Conservation (phyloP, 2,329 filamentous ascomycete genomes). For the Monosporascus cannonballus region DNA sequence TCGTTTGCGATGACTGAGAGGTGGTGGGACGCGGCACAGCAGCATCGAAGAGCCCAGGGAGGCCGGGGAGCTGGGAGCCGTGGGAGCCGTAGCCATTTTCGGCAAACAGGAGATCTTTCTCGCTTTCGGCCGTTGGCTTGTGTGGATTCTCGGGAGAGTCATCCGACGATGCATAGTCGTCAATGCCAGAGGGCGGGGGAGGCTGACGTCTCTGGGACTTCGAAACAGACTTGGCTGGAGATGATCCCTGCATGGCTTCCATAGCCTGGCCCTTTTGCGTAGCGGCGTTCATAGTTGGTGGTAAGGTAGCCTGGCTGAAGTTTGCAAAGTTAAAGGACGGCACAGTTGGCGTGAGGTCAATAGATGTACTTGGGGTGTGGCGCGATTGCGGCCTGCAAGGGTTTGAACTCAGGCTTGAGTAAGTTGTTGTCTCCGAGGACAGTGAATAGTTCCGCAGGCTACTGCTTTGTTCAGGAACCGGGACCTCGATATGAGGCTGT, state of each 20-base stretch:
- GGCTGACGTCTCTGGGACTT: constrained; percentile 1
- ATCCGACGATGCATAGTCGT: constrained; percentile 17
- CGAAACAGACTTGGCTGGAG: constrained; percentile 3
- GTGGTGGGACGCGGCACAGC: constrained; percentile 1
- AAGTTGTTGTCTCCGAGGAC: constrained; percentile 34
- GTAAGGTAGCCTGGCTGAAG: constrained; percentile 5
- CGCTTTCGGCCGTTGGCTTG: constrained; percentile 15
- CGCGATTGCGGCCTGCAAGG: constrained; percentile 34
- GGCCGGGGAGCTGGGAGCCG: constrained; percentile 18
- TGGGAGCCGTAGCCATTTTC: constrained; percentile 15
- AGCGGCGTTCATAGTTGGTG: not conserved
- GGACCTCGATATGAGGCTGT: constrained; percentile 30
- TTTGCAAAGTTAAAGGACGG: constrained; percentile 10
- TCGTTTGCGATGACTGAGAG: constrained; percentile 1
- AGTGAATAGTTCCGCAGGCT: constrained; percentile 35
- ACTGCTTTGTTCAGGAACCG: constrained; percentile 30
- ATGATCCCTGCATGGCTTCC: constrained; percentile 1
- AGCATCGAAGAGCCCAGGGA: constrained; percentile 16
- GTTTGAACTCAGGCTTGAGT: constrained; percentile 35
- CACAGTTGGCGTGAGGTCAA: constrained; percentile 29
- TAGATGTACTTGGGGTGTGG: constrained; percentile 39
- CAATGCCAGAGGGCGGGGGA: constrained; percentile 13
- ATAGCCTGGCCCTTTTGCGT: constrained; percentile 6
- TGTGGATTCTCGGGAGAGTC: constrained; percentile 13
- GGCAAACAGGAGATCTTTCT: constrained; percentile 21